Conservation (phyloP, 2,329 filamentous ascomycete genomes). For the Lachnellula subtilissima region DNA sequence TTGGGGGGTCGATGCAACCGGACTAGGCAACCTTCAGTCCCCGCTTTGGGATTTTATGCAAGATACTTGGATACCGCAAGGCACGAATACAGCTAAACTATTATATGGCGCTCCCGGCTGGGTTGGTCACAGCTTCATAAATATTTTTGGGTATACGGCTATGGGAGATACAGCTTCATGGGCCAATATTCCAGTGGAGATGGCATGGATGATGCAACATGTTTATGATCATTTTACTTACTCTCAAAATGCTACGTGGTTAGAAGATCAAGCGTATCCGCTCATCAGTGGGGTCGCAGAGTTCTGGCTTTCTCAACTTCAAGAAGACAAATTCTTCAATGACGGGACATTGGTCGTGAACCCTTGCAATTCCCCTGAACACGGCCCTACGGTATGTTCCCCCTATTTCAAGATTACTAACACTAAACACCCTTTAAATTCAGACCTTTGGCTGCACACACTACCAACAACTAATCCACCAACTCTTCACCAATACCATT, state of each 20-base stretch:
- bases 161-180: slow-evolving; percentile 43
- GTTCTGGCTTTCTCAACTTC: slow-evolving; percentile 54
- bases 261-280: slow-evolving; percentile 45
- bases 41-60: slow-evolving; percentile 50
- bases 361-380: slow-evolving; percentile 55
- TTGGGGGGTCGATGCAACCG: slow-evolving; percentile 51
- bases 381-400: slow-evolving; percentile 38
- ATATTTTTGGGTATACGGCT: slow-evolving; percentile 53
- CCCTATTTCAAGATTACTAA: neutral
- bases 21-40: slow-evolving; percentile 40
- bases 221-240: slow-evolving; percentile 55
- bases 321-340: slow-evolving; percentile 43
- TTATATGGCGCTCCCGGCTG: slow-evolving; percentile 52
- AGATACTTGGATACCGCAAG: slow-evolving; percentile 49
- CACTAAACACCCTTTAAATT: no score
- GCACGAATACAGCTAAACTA: slow-evolving; percentile 46
- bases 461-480: slow-evolving; percentile 47
- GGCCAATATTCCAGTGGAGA: slow-evolving; percentile 40
- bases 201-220: slow-evolving; percentile 57
- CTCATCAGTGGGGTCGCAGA: slow-evolving; percentile 47
- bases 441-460: slow-evolving; percentile 49
- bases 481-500: slow-evolving; percentile 15
- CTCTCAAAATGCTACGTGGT: slow-evolving; percentile 43
- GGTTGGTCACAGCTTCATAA: slow-evolving; percentile 52
- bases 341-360: slow-evolving; percentile 51